Evolutionary conservation across 2,329 filamentous ascomycete genomes (phyloP).

Genomic region (Daldinia sp.): DNA sequence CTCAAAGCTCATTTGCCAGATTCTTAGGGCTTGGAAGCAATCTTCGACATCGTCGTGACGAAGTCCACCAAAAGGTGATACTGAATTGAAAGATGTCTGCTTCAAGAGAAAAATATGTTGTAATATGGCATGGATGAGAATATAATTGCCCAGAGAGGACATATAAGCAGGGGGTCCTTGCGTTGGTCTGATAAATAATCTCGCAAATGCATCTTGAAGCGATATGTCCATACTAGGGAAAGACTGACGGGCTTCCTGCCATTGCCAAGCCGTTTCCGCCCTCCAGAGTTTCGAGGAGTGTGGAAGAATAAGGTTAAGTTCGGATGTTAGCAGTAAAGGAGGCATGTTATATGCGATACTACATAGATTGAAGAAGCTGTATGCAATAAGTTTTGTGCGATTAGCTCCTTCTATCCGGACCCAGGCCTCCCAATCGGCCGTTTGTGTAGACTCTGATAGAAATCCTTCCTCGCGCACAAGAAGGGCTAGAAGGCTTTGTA

Average conservation of each 20-base stretch:
- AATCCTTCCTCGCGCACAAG: slow-evolving; percentile 67
- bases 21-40: slow-evolving; percentile 61
- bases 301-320: slow-evolving; percentile 64
- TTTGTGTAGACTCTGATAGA: slow-evolving; percentile 57
- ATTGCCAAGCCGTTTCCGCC: slow-evolving; percentile 65
- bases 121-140: slow-evolving; percentile 74
- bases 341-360: slow-evolving; percentile 69
- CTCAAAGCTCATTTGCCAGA: slow-evolving; percentile 68
- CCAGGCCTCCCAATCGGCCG: slow-evolving; percentile 67
- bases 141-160: slow-evolving; percentile 72
- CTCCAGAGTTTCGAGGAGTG: slow-evolving; percentile 65
- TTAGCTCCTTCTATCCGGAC: slow-evolving; percentile 64
- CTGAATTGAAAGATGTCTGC: slow-evolving; percentile 63
- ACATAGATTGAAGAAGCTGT: slow-evolving; percentile 70
- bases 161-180: slow-evolving; percentile 59
- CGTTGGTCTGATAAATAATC: slow-evolving; percentile 61
- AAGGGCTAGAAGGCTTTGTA: slow-evolving; percentile 66
- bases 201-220: slow-evolving; percentile 64
- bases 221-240: slow-evolving; percentile 61
- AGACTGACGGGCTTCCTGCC: slow-evolving; percentile 64
- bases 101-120: slow-evolving; percentile 77
- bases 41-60: slow-evolving; percentile 65
- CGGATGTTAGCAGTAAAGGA: slow-evolving; percentile 64
- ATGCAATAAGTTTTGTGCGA: slow-evolving; percentile 67
- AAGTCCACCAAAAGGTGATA: slow-evolving; percentile 60